Evolutionary conservation across 1,284 basidiomycete species (phyloP), one percentile per base, ranked within the genome.

Genomic region (Sanghuangporus sanghuang): DNA sequence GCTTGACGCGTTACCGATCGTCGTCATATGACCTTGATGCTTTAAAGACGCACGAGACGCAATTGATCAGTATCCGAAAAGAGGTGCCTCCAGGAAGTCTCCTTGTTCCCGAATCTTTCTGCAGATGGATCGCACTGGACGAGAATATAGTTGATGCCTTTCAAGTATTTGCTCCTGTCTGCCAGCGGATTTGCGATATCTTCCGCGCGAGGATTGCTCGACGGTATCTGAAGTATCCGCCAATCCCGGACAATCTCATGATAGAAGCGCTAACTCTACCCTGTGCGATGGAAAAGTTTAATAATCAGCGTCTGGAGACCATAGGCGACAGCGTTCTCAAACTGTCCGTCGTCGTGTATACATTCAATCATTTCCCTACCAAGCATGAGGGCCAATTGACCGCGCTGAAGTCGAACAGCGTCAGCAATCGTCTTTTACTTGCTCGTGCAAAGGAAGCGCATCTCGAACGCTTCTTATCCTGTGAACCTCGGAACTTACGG

Each of bases 271-370:
- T 90, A 36, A 92, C 90, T 0, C 76, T 92, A 11, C 92, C 92
- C 1, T 80, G 79, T 50, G 80, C 85, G 12, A 71, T 71, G 39
- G 80, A 83, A 6, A 80, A 81, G 6, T 91, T 84, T 75, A 91
- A 83, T 72, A 95, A 94, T 67, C 90, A 95, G 71, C 84, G 90
- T 1, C 73, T 95, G 58, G 93, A 95, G 73, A 93, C 92, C 0
- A 77, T 94, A 16, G 92, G 93, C 7, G 93, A 95, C 71, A 84
- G 89, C 0, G 89, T 93, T 0, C 79, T 95, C 49, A 88, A 94
- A 71, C 74, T 95, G 36, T 83, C 85, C 49, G 85, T 85, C 1
- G 87, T 88, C 12, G 85, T 93, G 1, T 83, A 93, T 69, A 73
- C 93, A 1, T 89, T 87, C 76, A 89, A 90, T 75, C 80, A 81